Evolutionary conservation across 352 stramenopile genomes (phyloP), one percentile per base, ranked within the genome.

Genomic region (Phytophthora ohioensis): DNA sequence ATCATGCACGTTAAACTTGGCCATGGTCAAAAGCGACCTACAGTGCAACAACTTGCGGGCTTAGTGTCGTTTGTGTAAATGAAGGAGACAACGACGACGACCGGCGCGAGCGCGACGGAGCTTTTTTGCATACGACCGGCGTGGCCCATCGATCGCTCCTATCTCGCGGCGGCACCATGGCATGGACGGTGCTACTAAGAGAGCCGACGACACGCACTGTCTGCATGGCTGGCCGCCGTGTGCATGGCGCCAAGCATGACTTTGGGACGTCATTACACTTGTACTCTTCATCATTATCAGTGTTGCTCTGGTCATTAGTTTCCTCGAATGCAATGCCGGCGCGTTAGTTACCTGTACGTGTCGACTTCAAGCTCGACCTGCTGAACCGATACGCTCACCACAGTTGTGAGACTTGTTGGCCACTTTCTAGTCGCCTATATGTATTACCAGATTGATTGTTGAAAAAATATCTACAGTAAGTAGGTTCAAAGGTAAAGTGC

Each of bases 1-100:
- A 27, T 81, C 69, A 59, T 78, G 59, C 27, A 79, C 60, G 63
- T 81, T 79, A 73, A 82, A 82, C 63, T 76, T 78, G 59, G 57
- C 67, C 71, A 81, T 80, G 36, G 31, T 57, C 45, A 30, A 53
- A 61, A 48, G 43, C 32, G 43, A 49, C 35, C n/a, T 27, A 73
- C 21, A 27, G 21, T 27, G 21, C 21, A 30, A 35, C 34, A 34
- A 67, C 69, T 73, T 78, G 48, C 17, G 61, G 17, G 56, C 45
- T 74, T n/a, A 32, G 36, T n/a, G 71, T 68, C 51, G 54, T 75
- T 71, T 78, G 65, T 57, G 48, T 55, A 78, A 78, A 68, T 78
- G 71, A 71, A 56, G 31, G n/a, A 56, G 52, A 52, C 34, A 36
- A 65, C 12, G 43, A 60, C 55, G n/a, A 67, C 62, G 47, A 57